Evolutionary conservation across 352 stramenopile genomes (phyloP), one percentile per base, ranked within the genome.

Genomic region (Peronospora belbahrii): DNA sequence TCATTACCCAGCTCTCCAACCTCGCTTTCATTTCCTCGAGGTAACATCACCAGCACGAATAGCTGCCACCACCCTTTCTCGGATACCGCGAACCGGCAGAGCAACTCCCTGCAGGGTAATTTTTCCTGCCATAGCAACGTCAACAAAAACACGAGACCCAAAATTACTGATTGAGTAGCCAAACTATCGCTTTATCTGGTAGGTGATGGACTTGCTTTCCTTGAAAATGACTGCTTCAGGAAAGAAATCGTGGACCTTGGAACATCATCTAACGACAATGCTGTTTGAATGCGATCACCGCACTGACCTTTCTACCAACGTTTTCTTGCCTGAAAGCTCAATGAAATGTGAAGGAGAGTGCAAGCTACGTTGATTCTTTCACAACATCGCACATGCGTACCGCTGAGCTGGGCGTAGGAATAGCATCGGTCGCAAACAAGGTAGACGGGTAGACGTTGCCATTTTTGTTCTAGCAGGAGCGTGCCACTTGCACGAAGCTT

Each of bases 81-180:
- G 84, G 37, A 96, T 88, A 14, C 85, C 87, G n/a, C 85, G 84
- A 25, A 96, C 82, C 2, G 87, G 84, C n/a, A 96, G 51, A 45
- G 96, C 86, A 17, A 93, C 73, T 19, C 85, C 87, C 14, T 76
- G 75, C 7, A 96, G 52, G 0, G 79, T 92, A 39, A 95, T 88
- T 54, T 95, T 83, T 22, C 86, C 86, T 7, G 85, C 95, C 81
- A 95, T 94, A 9, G 83, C 78, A 15, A 94, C 76, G 46, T 94
- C 84, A 0, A 82, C 52, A 18, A 77, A 77, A 41, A 95, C 78
- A 68, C 46, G 5, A 85, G 50, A 31, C 67, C 64, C 6, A 68
- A 74, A 31, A 88, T 63, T 15, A 88, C 77, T 2, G 83, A 95
- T 3, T 95, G 48, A 32, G 96, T 59, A 20, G 87, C 83, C 72